Base-by-base conservation (phyloP, 352 stramenopile species). In the Aphanomyces cochlioides region DNA sequence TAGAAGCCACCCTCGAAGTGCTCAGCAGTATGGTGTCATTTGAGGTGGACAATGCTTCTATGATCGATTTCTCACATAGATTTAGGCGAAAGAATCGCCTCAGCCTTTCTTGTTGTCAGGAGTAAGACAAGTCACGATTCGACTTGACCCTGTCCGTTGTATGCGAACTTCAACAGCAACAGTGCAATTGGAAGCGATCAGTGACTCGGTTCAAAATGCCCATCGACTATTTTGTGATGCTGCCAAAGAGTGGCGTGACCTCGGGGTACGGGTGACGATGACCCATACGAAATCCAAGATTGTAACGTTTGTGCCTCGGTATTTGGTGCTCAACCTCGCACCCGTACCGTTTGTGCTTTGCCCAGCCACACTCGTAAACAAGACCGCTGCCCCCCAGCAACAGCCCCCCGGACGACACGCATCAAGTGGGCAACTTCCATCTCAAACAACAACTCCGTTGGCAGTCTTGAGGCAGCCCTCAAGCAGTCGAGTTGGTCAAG, bases 261-360 rank as follows among this genome's bases (percentile, higher is more conserved):
- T 95, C 15, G 84, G 90, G 37, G 84, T 82, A 10, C 54, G 54
- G 6, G 36, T 61, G 15, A 61, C 54, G 7, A 79, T 93, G 6
- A 83, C 90, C 70, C 56, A 90, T 0, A 77, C 78, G 5, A 86
- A 78, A 65, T 82, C 83, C 15, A 95, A 80, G 38, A 86, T 90
- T 53, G 80, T 89, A 5, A 92, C 82, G 8, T 93, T 95, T 50
- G 80, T 93, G 0, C 85, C 93, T 54, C 79, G 88, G 6, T 94
- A 93, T 66, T 73, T 94, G 7, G 74, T 95, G 28, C 54, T 92
- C 17, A 94, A 95, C 47, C 80, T 82, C 36, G 90, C 88, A 0
- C 69, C 85, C 12, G 76, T 88, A 37, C 69, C 84, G 38, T 47
- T 95, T n/a, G 47, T 89, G 40, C 80, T 70, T 5, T 63, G 64